These are phyloP conservation scores for Backusella australiensis DNA, from an alignment of 192 early-diverging fungal species.

Conservation along the genomic window DNA sequence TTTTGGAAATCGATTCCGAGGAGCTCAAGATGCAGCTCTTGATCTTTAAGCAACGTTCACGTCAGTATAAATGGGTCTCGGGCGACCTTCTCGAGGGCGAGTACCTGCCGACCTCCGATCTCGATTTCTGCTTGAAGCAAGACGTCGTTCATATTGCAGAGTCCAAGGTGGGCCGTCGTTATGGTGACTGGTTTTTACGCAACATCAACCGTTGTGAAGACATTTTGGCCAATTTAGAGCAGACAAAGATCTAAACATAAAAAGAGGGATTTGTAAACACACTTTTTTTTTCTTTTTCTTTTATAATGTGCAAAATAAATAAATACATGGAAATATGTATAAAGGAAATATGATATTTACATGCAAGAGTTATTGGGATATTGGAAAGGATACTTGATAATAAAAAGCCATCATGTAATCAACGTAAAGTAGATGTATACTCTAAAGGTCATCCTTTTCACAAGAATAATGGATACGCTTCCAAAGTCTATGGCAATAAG, in stretches of 20 bases:
- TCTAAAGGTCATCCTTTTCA: too few relatives aligned
- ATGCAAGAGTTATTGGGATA: too few relatives aligned
- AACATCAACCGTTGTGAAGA: constrained; percentile 91
- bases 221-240: constrained; percentile 37
- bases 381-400: too few relatives aligned
- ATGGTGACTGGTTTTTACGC: constrained; percentile 95
- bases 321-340: not conserved
- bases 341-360: not conserved
- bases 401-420: too few relatives aligned
- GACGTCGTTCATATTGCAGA: constrained; percentile 96
- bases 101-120: constrained; percentile 73
- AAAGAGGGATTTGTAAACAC: not conserved
- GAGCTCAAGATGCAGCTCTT: constrained; percentile 85
- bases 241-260: constrained; percentile 26
- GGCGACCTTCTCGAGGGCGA: constrained; percentile 88
- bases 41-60: constrained; percentile 92
- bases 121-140: constrained; percentile 92
- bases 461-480: too few relatives aligned
- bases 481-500: too few relatives aligned
- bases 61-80: constrained; percentile 80
- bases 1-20: constrained; percentile 81
- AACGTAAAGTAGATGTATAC: too few relatives aligned
- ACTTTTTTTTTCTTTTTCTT: constrained; percentile 13
- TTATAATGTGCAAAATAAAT: not conserved
- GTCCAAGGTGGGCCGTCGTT: constrained; percentile 87